phyloP scores from a whole-genome alignment of 495 filamentous ascomycete species.

The Penicillium lagena region DNA sequence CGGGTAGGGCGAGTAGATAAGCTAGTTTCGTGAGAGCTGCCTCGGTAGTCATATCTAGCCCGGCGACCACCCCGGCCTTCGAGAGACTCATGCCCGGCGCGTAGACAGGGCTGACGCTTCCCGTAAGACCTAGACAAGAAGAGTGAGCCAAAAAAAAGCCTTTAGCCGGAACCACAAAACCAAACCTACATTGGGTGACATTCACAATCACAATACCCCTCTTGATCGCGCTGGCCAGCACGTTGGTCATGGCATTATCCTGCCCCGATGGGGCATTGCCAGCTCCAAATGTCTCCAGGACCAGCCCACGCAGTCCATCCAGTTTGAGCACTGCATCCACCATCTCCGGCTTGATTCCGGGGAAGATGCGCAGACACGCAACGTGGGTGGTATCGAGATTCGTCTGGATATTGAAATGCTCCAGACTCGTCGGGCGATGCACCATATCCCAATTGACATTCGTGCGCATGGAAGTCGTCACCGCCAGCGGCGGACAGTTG shows the following conservation, averaged over 20 bases:
- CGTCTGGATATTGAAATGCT: conserved; percentile 69
- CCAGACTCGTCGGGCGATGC: conserved; percentile 63
- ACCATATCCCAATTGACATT: conserved; percentile 82
- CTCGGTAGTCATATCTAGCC: conserved; percentile 89
- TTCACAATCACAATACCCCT: conserved; percentile 87
- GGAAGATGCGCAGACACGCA: conserved; percentile 89
- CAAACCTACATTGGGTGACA: conserved; percentile 74
- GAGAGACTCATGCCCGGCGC: conserved; percentile 84
- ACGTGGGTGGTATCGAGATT: conserved; percentile 83
- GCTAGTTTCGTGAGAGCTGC: conserved; percentile 91
- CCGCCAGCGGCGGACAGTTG: conserved; percentile 74
- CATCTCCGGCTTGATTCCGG: conserved; percentile 93
- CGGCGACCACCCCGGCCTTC: conserved; percentile 86
- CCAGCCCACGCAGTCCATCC: conserved; percentile 72
- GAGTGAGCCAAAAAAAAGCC: neutral
- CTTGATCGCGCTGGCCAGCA: conserved; percentile 69
- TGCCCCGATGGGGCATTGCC: conserved; percentile 86
- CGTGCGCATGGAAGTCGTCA: conserved; percentile 71
- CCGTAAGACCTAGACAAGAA: conserved; percentile 51
- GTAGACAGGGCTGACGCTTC: conserved; percentile 85
- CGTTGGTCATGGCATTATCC: conserved; percentile 76
- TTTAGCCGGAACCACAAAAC: too few relatives aligned
- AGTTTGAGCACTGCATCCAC: conserved; percentile 78
- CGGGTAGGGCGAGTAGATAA: conserved; percentile 71
- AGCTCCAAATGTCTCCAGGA: conserved; percentile 93